A percentile compares a stretch with the other conserved stretches of the same genome.
Evolutionary conservation across 306 rosid species (phyloP).

Genomic region (Cucurbita maxima): DNA sequence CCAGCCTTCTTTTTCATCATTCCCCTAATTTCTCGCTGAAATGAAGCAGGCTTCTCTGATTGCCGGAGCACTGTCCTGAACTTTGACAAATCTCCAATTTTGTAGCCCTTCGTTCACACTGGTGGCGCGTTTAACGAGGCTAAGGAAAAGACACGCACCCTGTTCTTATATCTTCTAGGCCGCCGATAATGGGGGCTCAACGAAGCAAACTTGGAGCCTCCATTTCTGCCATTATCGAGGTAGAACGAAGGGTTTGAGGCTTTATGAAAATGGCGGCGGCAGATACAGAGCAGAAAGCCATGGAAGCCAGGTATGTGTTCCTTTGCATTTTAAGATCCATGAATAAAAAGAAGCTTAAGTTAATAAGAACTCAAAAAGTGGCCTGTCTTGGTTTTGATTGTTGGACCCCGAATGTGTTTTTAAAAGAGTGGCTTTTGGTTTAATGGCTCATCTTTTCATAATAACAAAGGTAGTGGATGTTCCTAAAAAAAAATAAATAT

Average conservation of each 20-base stretch:
- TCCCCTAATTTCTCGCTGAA: constrained; percentile 19
- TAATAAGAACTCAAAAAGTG: neutral
- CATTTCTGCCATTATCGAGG: constrained; percentile 8
- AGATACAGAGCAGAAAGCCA: constrained; percentile 42
- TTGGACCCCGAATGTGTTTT: neutral
- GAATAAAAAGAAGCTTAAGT: neutral
- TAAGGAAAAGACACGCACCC: constrained; percentile 2
- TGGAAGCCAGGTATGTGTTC: neutral
- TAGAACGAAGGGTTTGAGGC: constrained; percentile 2
- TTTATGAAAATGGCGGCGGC: constrained; percentile 36
- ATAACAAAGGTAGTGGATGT: neutral
- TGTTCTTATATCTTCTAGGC: constrained; percentile 10
- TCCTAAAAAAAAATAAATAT: neutral
- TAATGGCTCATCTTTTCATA: neutral
- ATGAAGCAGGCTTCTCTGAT: constrained; percentile 8
- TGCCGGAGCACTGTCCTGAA: constrained; percentile 3
- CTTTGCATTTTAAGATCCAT: neutral
- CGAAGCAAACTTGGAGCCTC: constrained; percentile 17
- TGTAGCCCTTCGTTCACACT: constrained; percentile 22
- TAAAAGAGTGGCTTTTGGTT: neutral
- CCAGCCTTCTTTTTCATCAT: constrained; percentile 4
- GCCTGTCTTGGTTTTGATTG: neutral
- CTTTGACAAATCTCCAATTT: constrained; percentile 21
- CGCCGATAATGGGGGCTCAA: constrained; percentile 15
- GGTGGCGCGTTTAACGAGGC: constrained; percentile 40